phyloP scores from a whole-genome alignment of 148 eudicot species.

The Camellia lanceoleosa region DNA sequence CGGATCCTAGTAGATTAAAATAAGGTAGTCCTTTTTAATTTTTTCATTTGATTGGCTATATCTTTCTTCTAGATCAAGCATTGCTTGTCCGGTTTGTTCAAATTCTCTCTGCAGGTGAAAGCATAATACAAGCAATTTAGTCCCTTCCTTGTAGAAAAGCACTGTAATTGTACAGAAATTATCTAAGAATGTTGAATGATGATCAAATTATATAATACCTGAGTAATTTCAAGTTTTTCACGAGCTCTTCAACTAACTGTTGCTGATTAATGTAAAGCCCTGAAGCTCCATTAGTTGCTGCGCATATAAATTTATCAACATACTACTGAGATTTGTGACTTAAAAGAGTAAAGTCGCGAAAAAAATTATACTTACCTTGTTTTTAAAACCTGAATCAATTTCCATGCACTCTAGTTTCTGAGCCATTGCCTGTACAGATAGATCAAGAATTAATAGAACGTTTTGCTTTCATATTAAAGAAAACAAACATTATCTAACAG shows the following conservation, averaged over 20 bases:
- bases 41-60: constrained; percentile 23
- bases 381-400: constrained; percentile 19
- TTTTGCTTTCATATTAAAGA: constrained; percentile 1
- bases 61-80: constrained; percentile 27
- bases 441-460: background rate
- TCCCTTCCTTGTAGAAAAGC: background rate
- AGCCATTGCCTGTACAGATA: constrained; percentile 25
- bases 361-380: constrained; percentile 15
- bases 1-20: constrained; percentile 37
- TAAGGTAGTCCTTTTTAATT: constrained; percentile 30
- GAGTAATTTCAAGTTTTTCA: constrained; percentile 26
- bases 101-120: constrained; percentile 31
- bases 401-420: constrained; percentile 26
- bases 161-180: background rate
- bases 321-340: background rate
- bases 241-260: constrained; percentile 23
- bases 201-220: constrained; percentile 21
- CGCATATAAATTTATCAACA: background rate
- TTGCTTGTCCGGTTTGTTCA: constrained; percentile 19
- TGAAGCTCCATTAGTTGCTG: constrained; percentile 42
- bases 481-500: background rate
- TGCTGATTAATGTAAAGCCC: constrained; percentile 33
- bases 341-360: background rate
- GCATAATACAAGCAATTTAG: background rate
- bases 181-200: constrained; percentile 1